A percentile compares a stretch with the other conserved stretches of the same genome.
phyloP scores from a whole-genome alignment of 2,329 filamentous ascomycete species.

The Xenoacremonium recifei region DNA sequence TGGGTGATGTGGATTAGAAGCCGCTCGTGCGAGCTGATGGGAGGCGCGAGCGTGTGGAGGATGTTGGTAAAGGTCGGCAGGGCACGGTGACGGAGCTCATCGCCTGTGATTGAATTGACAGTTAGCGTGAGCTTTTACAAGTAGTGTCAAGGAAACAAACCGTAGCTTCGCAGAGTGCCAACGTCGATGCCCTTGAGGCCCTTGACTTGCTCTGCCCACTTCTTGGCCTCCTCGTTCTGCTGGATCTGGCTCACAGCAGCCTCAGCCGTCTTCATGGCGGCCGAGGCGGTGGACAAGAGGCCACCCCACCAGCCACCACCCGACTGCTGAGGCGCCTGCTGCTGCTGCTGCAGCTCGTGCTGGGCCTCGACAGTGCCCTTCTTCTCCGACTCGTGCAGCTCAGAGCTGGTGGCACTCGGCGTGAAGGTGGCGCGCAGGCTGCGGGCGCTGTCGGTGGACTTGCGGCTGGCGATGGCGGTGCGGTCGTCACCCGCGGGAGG shows the following conservation, averaged over 20 bases:
- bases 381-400: slow-evolving; percentile 57
- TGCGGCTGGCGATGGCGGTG: slow-evolving; percentile 48
- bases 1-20: slow-evolving; percentile 97
- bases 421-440: slow-evolving; percentile 72
- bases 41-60: slow-evolving; percentile 90
- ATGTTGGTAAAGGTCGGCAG: slow-evolving; percentile 94
- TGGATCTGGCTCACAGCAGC: slow-evolving; percentile 92
- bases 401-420: slow-evolving; percentile 63
- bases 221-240: slow-evolving; percentile 92
- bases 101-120: slow-evolving; percentile 54
- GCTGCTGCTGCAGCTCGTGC: slow-evolving; percentile 27
- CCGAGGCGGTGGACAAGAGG: slow-evolving; percentile 76
- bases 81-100: slow-evolving; percentile 81
- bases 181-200: slow-evolving; percentile 65
- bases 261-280: slow-evolving; percentile 90
- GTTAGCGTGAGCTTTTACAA: not conserved
- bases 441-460: slow-evolving; percentile 74
- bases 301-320: slow-evolving; percentile 89
- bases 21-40: slow-evolving; percentile 94
- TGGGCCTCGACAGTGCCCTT: slow-evolving; percentile 46
- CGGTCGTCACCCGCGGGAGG: slow-evolving; percentile 65
- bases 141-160: slow-evolving; percentile 20
- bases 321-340: slow-evolving; percentile 20
- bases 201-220: slow-evolving; percentile 91
- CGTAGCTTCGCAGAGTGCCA: slow-evolving; percentile 60